Base-by-base conservation (phyloP, 78 protist species). In the Planoprotostelium fungivorum region DNA sequence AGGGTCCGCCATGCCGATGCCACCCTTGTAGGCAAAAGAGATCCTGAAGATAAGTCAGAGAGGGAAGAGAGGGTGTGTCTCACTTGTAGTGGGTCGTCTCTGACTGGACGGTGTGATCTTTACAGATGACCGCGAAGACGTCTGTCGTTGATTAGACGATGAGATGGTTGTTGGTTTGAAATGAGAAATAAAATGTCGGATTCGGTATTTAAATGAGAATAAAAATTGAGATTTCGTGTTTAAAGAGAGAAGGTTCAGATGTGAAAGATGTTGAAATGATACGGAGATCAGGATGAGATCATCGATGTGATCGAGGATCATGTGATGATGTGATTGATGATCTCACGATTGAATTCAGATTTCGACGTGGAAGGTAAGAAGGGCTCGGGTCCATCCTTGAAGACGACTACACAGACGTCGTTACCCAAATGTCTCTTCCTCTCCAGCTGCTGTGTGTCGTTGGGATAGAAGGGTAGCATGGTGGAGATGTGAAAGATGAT, bases 401-500 rank as follows among this genome's bases (percentile, higher is more conserved):
- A 94, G 31, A 94, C 91, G 25, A 94, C 91, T 37, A 86, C 51
- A n/a, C 88, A 88, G 86, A 93, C 87, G 86, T 94, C 96, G 63
- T 91, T 91, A 28, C 94, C 92, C 28, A 94, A 29, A 87, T 89
- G 90, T 35, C 91, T 90, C 51, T 90, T 92, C 83, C 93, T 93
- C 84, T 93, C 92, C 31, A 89, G 39, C 89, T 95, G 96, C 90
- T 95, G 93, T 35, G 89, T 88, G 92, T 95, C 96, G 63, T 83
- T 87, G 86, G 92, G 92, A 35, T 38, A 36, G 86, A 85, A 91
- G 51, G 97, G 98, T 34, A 96, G 86, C 90, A 94, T 88, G 35
- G 97, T 93, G 10, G 94, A 84, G 28, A 96, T 96, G 63, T 96
- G 98, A 25, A 86, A 96, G 97, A 96, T 96, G 35, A 96, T 83